Evolutionary conservation across 176 grass and related monocot genomes (phyloP).

Genomic region (Musa itinerans): DNA sequence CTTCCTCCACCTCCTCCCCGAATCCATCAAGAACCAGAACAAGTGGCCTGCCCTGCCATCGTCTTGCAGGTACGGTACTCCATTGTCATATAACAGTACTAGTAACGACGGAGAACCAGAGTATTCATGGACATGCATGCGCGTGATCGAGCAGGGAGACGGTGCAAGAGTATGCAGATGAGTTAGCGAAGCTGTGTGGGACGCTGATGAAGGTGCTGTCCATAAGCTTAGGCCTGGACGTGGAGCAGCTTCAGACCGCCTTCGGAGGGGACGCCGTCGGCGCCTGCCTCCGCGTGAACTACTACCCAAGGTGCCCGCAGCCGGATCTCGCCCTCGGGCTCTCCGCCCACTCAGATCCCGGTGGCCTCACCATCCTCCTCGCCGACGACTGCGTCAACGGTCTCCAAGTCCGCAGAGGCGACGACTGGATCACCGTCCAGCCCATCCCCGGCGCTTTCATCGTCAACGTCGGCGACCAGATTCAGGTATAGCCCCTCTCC

Average conservation of each 20-base stretch:
- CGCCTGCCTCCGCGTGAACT: conserved; percentile 21
- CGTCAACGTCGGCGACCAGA: conserved; percentile 42
- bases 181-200: conserved; percentile 22
- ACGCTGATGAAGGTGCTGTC: conserved; percentile 22
- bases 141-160: conserved; percentile 21
- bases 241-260: conserved; percentile 7
- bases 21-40: neutral
- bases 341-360: conserved; percentile 36
- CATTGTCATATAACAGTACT: neutral
- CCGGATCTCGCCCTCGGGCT: conserved; percentile 38
- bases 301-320: conserved; percentile 42
- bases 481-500: conserved; percentile 19
- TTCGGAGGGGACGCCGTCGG: conserved; percentile 30
- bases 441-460: conserved; percentile 24
- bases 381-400: conserved; percentile 24
- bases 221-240: conserved; percentile 19
- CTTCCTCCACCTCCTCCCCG: conserved; percentile 30
- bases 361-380: conserved; percentile 27
- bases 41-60: conserved; percentile 31
- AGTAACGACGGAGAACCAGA: too few species aligned
- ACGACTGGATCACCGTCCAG: conserved; percentile 25
- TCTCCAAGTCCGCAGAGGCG: conserved; percentile 28
- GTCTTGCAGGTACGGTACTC: conserved; percentile 15
- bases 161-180: conserved; percentile 21
- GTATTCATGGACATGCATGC: neutral